phyloP scores from a whole-genome alignment of 345 rosid species.

The Streptanthus diversifolius region DNA sequence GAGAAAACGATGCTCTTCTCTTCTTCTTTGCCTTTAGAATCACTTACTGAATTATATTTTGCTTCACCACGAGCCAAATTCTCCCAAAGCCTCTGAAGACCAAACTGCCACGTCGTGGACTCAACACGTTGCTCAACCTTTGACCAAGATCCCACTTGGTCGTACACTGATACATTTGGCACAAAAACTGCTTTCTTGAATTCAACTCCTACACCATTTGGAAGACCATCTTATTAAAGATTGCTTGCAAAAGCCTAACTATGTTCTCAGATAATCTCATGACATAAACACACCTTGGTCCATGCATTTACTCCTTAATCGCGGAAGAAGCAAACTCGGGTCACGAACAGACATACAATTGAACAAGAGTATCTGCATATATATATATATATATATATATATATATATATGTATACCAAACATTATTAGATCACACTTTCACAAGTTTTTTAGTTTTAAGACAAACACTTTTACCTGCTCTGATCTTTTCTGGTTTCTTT shows the following conservation, averaged over 20 bases:
- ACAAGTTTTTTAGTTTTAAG: background rate
- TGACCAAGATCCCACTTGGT: constrained; percentile 72
- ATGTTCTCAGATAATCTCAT: background rate
- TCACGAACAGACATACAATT: constrained; percentile 94
- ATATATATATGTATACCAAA: background rate
- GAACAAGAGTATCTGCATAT: constrained; percentile 36
- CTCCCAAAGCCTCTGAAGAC: constrained; percentile 82
- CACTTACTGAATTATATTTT: constrained; percentile 17
- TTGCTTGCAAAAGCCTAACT: background rate
- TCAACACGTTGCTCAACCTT: constrained; percentile 46
- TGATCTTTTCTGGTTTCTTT: background rate
- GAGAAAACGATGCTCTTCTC: constrained; percentile 72
- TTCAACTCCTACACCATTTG: constrained; percentile 52
- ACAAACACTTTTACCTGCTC: constrained; percentile 14
- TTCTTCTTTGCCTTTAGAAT: constrained; percentile 38
- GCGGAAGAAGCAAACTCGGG: constrained; percentile 74
- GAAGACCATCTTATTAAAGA: background rate
- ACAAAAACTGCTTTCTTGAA: constrained; percentile 91
- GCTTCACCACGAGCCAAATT: constrained; percentile 44
- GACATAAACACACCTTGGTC: constrained; percentile 40
- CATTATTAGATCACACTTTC: background rate
- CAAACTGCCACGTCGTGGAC: constrained; percentile 65
- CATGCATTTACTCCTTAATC: constrained; percentile 49
- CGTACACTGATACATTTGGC: constrained; percentile 70
- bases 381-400: background rate